A percentile compares a stretch with the other conserved stretches of the same genome.
Conservation (phyloP, 495 filamentous ascomycete genomes). For the Letharia columbiana region DNA sequence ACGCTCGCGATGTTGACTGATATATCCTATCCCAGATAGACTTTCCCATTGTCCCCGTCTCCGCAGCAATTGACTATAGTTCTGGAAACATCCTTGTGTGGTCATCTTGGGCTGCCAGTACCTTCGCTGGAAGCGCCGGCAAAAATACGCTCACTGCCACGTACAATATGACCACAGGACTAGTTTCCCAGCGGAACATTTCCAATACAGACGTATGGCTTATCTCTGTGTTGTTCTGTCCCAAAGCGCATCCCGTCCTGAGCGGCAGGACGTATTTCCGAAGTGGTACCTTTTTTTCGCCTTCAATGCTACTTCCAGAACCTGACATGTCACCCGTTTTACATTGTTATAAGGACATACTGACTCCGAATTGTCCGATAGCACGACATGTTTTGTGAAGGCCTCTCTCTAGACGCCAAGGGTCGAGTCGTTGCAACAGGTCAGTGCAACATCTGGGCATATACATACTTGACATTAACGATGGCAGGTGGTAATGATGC, state of each 20-base stretch:
- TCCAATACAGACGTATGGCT: constrained; percentile 32
- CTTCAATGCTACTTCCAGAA: not conserved
- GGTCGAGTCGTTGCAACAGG: constrained; percentile 49
- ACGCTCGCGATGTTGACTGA: not conserved
- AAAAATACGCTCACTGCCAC: constrained; percentile 41
- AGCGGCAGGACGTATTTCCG: not conserved
- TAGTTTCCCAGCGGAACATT: constrained; percentile 34
- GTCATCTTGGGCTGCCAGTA: constrained; percentile 35
- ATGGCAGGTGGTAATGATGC: not conserved
- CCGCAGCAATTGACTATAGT: constrained; percentile 31
- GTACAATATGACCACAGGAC: constrained; percentile 32
- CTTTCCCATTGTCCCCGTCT: constrained; percentile 45
- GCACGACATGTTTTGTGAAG: constrained; percentile 59
- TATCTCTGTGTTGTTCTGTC: not conserved
- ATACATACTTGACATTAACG: not conserved
- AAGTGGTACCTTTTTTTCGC: not conserved
- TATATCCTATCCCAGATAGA: constrained; percentile 28
- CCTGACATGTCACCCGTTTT: not conserved
- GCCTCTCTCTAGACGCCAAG: constrained; percentile 42
- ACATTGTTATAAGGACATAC: not conserved
- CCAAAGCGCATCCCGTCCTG: not conserved
- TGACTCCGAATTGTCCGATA: not conserved
- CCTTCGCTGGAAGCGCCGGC: constrained; percentile 31
- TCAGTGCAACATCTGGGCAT: constrained; percentile 32
- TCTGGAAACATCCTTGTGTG: constrained; percentile 38